Base-by-base conservation (phyloP, 352 stramenopile genomes). In the Globisporangium carolinianum region DNA sequence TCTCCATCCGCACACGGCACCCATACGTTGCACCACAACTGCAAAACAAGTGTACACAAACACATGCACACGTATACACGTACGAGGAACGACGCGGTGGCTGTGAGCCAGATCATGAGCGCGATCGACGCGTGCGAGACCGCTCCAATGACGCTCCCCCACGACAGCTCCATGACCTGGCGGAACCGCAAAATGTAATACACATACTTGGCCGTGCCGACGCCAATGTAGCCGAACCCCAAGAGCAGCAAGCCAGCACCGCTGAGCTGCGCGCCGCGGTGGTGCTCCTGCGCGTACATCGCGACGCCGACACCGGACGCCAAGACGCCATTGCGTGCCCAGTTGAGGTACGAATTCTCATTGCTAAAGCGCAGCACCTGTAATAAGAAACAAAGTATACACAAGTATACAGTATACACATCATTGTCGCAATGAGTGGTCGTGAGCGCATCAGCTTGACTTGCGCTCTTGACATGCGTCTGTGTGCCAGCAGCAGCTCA, bases 171-270 rank as follows among this genome's bases (percentile, higher is more conserved):
- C 84, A 94, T 94, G 46, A 91, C 72, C 53, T 91, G 78, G 60
- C 84, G 82, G 68, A 91, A 94, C 60, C 84, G 84, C 60, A 92
- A 69, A 62, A 94, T 89, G 68, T 94, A 94, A 75, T 89, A 91
- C 72, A 94, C 90, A 76, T 94, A 94, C 76, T 94, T 94, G 61
- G 77, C 72, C 45, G 82, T 91, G 55, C 84, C 84, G 51, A 92
- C 84, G 55, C 84, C 84, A 71, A 94, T 92, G 69, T 92, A 94
- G 55, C 84, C 84, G 61, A 94, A 94, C 60, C 84, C 82, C 45
- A 94, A 68, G 11, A 94, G 66, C 67, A 94, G 67, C 53, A 92
- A 63, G 2, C 80, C 84, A 1, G 84, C 84, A 36, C 84, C 84
- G 61, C 82, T 92, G 39, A 94, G 60, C 59, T 94, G 84, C 51